Conservation (phyloP, 495 filamentous ascomycete species). For the Xylaria grammica region DNA sequence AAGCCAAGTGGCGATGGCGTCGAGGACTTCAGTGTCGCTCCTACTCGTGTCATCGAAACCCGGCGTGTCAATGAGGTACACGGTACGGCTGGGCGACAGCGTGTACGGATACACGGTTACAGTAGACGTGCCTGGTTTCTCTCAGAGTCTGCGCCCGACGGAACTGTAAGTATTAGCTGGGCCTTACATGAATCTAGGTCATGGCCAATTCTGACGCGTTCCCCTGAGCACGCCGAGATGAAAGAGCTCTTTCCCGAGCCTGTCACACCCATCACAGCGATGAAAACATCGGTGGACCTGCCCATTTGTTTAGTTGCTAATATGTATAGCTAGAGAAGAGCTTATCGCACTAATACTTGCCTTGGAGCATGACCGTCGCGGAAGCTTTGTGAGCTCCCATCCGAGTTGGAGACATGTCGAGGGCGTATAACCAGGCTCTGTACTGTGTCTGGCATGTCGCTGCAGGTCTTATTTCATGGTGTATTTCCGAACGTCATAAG, state of each 20-base stretch:
- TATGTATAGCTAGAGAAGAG: background rate
- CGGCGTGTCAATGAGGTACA: constrained; percentile 45
- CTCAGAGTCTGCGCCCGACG: background rate
- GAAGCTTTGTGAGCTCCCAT: background rate
- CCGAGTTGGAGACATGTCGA: background rate
- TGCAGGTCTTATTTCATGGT: background rate
- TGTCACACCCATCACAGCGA: constrained; percentile 52
- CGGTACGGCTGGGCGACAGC: background rate
- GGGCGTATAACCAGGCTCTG: background rate
- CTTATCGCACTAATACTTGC: background rate
- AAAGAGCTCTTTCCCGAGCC: constrained; percentile 51
- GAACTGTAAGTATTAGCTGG: background rate
- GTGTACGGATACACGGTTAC: constrained; percentile 1
- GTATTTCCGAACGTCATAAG: background rate
- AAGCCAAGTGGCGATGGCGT: constrained; percentile 39
- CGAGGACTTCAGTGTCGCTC: constrained; percentile 44
- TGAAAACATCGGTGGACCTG: constrained; percentile 27
- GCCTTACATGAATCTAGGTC: constrained; percentile 29
- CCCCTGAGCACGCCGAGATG: constrained; percentile 35
- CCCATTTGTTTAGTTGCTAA: background rate
- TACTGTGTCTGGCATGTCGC: background rate
- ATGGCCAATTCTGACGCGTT: constrained; percentile 30
- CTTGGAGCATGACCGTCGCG: background rate
- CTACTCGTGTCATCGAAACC: constrained; percentile 47
- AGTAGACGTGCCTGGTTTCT: background rate